These are phyloP conservation scores for Pestalotiopsis sp. DNA, from an alignment of 2,329 filamentous ascomycete species.

Conservation along the genomic window DNA sequence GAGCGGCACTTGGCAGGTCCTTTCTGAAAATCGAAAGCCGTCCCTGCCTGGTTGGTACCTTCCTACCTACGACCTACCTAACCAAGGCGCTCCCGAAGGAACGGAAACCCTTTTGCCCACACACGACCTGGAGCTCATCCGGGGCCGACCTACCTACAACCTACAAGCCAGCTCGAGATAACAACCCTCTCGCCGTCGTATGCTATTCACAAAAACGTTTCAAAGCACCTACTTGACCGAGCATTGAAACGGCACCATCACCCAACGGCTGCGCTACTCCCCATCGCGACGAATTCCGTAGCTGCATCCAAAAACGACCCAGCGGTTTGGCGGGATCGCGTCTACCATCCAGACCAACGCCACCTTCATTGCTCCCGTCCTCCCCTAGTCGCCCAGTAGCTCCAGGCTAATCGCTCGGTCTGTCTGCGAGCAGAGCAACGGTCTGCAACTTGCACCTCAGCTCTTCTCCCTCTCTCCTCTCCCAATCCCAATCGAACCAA, in stretches of 20 bases:
- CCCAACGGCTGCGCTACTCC: background rate
- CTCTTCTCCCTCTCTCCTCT: background rate
- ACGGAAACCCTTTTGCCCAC: too few relatives aligned
- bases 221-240: background rate
- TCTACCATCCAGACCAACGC: constrained; percentile 10
- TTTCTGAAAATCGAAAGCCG: background rate
- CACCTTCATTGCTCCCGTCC: constrained; percentile 9
- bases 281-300: background rate
- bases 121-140: too few relatives aligned
- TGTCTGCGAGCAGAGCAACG: constrained; percentile 2
- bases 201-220: too few relatives aligned
- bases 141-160: too few relatives aligned
- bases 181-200: too few relatives aligned
- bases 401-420: background rate
- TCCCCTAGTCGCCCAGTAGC: constrained; percentile 11
- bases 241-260: background rate
- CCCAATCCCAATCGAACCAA: background rate
- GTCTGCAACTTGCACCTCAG: background rate
- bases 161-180: too few relatives aligned
- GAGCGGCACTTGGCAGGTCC: background rate
- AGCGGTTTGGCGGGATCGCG: constrained; percentile 8
- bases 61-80: background rate
- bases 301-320: background rate
- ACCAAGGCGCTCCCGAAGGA: background rate
- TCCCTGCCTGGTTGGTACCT: background rate